Percentiles rank a stretch among this genome's conserved stretches.
Evolutionary conservation across 2,329 filamentous ascomycete genomes (phyloP).

Genomic region (Diaporthe vaccinii): DNA sequence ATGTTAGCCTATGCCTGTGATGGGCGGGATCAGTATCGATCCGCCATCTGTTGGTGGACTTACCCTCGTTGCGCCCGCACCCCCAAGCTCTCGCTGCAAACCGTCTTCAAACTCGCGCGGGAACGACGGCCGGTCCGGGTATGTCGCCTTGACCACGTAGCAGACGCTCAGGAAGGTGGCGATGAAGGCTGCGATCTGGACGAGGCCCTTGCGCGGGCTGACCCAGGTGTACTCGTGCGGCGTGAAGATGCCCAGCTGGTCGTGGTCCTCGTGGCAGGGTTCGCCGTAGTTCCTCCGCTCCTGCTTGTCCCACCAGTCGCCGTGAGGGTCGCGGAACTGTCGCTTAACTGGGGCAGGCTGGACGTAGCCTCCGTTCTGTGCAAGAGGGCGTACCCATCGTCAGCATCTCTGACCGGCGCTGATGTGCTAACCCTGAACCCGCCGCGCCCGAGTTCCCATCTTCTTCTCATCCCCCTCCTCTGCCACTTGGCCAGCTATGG

Average conservation of each 20-base stretch:
- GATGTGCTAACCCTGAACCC: background rate
- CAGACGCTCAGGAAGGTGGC: constrained; percentile 72
- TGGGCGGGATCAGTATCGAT: background rate
- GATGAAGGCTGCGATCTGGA: constrained; percentile 79
- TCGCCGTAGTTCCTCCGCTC: constrained; percentile 98
- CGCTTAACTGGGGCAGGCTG: constrained; percentile 87
- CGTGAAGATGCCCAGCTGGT: constrained; percentile 90
- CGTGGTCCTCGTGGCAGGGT: constrained; percentile 96
- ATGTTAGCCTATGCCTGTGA: constrained; percentile 33
- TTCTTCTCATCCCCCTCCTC: constrained; percentile 63
- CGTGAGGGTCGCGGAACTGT: constrained; percentile 92
- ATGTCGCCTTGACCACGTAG: constrained; percentile 76
- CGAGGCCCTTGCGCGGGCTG: constrained; percentile 76
- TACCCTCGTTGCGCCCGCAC: constrained; percentile 75
- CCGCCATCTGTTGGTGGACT: constrained; percentile 51
- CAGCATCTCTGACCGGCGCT: constrained; percentile 41
- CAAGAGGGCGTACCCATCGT: constrained; percentile 30
- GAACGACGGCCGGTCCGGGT: constrained; percentile 78
- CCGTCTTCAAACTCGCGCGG: constrained; percentile 81
- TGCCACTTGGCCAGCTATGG: background rate
- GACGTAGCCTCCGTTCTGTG: constrained; percentile 85
- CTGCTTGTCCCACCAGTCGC: constrained; percentile 97
- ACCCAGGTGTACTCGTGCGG: constrained; percentile 90
- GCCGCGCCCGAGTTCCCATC: background rate
- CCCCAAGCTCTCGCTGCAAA: constrained; percentile 81